Evolutionary conservation across 2,329 filamentous ascomycete genomes (phyloP), one percentile per base, ranked within the genome.

Genomic region (Colletotrichum plurivorum): DNA sequence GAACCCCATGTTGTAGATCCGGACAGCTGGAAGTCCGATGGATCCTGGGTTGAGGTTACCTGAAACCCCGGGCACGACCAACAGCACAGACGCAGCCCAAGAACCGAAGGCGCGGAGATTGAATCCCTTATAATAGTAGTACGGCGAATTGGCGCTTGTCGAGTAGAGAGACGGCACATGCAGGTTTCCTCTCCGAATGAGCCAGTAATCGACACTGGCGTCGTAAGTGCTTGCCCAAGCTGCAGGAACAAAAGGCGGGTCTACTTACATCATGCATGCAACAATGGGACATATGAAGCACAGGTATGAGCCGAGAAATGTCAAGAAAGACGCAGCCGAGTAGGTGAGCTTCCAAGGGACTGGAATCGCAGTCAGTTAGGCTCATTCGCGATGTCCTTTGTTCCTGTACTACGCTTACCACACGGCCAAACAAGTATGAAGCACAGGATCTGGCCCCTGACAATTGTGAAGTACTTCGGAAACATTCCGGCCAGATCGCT

Each of bases 1-100:
- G n/a, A 63, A 63, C 7, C 59, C 59, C 39, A 63, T 48, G 22
- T 63, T 55, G 49, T 63, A 55, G 15, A 63, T 63, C 10, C 49
- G 49, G 15, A 20, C 27, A 10, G 49, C 49, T 10, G 59, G 49
- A 9, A 45, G 8, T 8, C 36, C 39, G 5, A 63, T n/a, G 18
- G 39, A 43, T 1, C 25, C 60, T 6, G 60, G 60, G 16, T 46
- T 18, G 7, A 63, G 45, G 39, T 45, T 59, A n/a, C 56, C 45
- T 4, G 56, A 49, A 0, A 51, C 45, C 25, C 56, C 56, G 7
- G 43, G 56, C 43, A 59, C 9, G 22, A 49, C n/a, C 3, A 59
- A 2, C 7, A 36, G 10, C 18, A 59, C 43, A 5, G 43, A 43
- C 6, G 56, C 43, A 6, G 27, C 15, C 56, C 56, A 51, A n/a